Evolutionary conservation across 2,329 filamentous ascomycete genomes (phyloP).

Genomic region (Xylaria sp.): DNA sequence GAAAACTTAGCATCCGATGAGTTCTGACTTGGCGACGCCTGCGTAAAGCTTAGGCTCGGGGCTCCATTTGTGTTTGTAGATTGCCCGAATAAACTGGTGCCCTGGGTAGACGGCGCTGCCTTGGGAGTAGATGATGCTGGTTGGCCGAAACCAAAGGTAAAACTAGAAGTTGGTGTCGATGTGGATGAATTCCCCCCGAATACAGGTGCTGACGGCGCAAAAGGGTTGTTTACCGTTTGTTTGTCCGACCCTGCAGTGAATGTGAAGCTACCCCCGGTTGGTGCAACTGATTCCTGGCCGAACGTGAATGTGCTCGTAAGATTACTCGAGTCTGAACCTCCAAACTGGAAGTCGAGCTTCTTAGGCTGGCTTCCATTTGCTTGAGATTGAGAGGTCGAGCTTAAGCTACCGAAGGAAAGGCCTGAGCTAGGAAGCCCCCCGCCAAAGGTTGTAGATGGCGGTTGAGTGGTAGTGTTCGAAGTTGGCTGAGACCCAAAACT

Average conservation of each 20-base stretch:
- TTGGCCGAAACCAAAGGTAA: conserved; percentile 37
- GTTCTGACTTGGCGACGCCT: conserved; percentile 38
- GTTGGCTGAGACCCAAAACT: conserved; percentile 27
- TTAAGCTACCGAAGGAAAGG: conserved; percentile 25
- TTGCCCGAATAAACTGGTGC: conserved; percentile 33
- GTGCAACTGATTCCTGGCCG: conserved; percentile 33
- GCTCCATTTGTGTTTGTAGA: conserved; percentile 37
- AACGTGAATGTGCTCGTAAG: conserved; percentile 35
- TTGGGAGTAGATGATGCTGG: conserved; percentile 35
- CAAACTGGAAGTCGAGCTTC: conserved; percentile 30
- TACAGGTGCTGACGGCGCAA: conserved; percentile 31
- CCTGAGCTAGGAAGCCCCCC: conserved; percentile 1
- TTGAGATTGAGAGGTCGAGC: no score
- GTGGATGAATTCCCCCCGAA: conserved; percentile 31
- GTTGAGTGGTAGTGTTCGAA: conserved; percentile 13
- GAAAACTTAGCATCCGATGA: conserved; percentile 36
- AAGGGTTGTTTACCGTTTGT: conserved; percentile 45
- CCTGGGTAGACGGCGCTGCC: conserved; percentile 30
- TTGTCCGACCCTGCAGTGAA: conserved; percentile 46
- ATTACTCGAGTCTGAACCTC: conserved; percentile 8
- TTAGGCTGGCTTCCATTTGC: conserved; percentile 11
- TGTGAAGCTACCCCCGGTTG: conserved; percentile 42
- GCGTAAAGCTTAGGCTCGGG: conserved; percentile 48
- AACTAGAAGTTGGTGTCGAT: conserved; percentile 34
- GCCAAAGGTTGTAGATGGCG: conserved; percentile 18